Base-by-base conservation (phyloP, 257 asterid species). In the Nyctanthes arbortristis region DNA sequence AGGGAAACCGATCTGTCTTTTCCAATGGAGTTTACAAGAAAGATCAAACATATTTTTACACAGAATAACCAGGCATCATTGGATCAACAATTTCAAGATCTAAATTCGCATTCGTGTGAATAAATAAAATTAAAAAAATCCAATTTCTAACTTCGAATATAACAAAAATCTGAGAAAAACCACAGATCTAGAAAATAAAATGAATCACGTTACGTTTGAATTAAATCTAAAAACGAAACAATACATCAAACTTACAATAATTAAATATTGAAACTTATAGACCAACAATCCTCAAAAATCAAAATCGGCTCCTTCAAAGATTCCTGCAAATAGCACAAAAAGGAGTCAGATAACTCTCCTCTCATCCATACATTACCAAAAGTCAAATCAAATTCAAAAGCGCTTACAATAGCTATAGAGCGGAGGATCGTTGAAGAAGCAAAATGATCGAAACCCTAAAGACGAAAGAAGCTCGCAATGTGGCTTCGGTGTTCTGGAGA, bases 401-500 rank as follows among this genome's bases (percentile, higher is more conserved):
- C 30, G 65, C 78, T 67, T 64, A 64, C 78, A 52, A 33, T 30
- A 28, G 8, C 8, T 59, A 12, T 1, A 3, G 4, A 36, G 67
- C 16, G 2, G 16, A 70, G 70, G 75, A 77, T 1, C 77, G 73
- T 5, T 62, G 18, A 2, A 36, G 6, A 10, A 67, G n/a, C n/a
- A n/a, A n/a, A n/a, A n/a, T n/a, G 61, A 54, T 10, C 13, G 71
- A 56, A 79, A 72, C 75, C 79, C 80, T 75, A 79, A 69, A 45
- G 47, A 22, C 2, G 6, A 6, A 20, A n/a, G 7, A 54, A 1
- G 61, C 43, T 55, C 56, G 20, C 47, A 7, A 24, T 10, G 39
- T 0, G 18, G 62, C 27, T 47, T 33, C 39, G 31, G 24, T 43
- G 28, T 5, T 32, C 18, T 3, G 4, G 68, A 32, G 36, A 32